These are phyloP conservation scores for Penicillium cinerascens DNA, from an alignment of 495 filamentous ascomycete species.

Conservation along the genomic window DNA sequence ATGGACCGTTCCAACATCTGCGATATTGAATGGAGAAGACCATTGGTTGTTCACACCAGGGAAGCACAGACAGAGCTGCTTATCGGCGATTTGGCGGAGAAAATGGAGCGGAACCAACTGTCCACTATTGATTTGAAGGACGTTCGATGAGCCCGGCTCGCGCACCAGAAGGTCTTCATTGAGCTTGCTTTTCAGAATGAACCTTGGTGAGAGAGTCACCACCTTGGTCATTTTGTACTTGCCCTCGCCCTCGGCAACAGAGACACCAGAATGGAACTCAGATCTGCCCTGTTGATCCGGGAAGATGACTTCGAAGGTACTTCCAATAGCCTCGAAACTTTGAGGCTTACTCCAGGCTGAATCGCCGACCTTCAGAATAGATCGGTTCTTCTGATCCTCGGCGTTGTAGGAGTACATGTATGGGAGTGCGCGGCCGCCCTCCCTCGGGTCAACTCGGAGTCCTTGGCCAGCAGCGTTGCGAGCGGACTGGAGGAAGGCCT, in stretches of 20 bases:
- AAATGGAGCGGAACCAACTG: slow-evolving; percentile 82
- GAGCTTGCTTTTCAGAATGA: slow-evolving; percentile 90
- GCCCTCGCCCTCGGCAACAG: slow-evolving; percentile 83
- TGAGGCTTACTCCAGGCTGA: slow-evolving; percentile 96
- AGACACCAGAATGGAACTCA: slow-evolving; percentile 87
- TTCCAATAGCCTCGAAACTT: slow-evolving; percentile 97
- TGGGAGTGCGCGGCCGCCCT: slow-evolving; percentile 62
- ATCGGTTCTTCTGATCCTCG: slow-evolving; percentile 86
- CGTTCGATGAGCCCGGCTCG: slow-evolving; percentile 81
- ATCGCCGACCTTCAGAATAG: slow-evolving; percentile 77
- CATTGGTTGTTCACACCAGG: slow-evolving; percentile 95
- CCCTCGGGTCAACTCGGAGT: slow-evolving; percentile 49
- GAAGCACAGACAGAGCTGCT: slow-evolving; percentile 91
- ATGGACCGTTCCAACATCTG: slow-evolving; percentile 85
- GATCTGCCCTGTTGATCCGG: slow-evolving; percentile 64
- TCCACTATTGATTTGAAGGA: slow-evolving; percentile 69
- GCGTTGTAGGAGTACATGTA: slow-evolving; percentile 93
- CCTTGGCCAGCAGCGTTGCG: slow-evolving; percentile 78
- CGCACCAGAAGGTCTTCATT: slow-evolving; percentile 83
- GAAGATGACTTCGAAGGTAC: slow-evolving; percentile 78
- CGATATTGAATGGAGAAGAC: slow-evolving; percentile 97
- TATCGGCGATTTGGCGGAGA: slow-evolving; percentile 69
- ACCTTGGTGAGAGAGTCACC: slow-evolving; percentile 88
- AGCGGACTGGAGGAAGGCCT: slow-evolving; percentile 76
- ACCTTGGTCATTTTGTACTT: slow-evolving; percentile 98